Evolutionary conservation across 169 alveolate species (phyloP).

Genomic region (Cryptosporidium andersoni): DNA sequence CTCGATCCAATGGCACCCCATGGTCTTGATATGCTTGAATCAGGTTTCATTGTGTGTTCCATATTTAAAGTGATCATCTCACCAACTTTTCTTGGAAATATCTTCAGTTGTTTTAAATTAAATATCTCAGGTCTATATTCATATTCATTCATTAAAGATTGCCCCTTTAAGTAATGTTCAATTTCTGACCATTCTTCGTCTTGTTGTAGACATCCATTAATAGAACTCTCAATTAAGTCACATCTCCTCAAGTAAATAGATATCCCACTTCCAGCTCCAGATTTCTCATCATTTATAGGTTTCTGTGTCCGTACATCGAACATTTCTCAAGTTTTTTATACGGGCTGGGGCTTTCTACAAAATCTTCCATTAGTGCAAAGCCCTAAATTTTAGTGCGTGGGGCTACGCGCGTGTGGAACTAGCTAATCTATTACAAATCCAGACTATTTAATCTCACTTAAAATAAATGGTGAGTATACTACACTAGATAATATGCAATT

Average conservation of each 20-base stretch:
- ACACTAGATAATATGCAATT: too few relatives aligned
- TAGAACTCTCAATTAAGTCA: slow-evolving; percentile 30
- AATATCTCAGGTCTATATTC: slow-evolving; percentile 59
- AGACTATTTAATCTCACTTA: too few relatives aligned
- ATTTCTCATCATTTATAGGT: too few relatives aligned
- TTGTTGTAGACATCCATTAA: slow-evolving; percentile 55
- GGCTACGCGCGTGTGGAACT: too few relatives aligned
- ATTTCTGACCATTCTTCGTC: slow-evolving; percentile 50
- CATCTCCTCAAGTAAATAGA: slow-evolving; percentile 5
- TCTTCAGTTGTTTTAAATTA: slow-evolving; percentile 24
- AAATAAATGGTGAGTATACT: too few relatives aligned
- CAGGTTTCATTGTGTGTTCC: not conserved
- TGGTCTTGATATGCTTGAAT: not conserved
- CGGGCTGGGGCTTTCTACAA: too few relatives aligned
- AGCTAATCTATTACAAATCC: too few relatives aligned
- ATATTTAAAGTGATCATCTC: slow-evolving; percentile 2
- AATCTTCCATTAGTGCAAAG: too few relatives aligned
- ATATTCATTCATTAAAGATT: slow-evolving; percentile 9
- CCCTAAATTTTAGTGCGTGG: too few relatives aligned
- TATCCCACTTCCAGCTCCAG: not conserved
- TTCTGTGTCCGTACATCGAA: too few relatives aligned
- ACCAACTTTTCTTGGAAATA: slow-evolving; percentile 25
- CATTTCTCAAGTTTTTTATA: too few relatives aligned
- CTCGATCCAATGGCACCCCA: not conserved
- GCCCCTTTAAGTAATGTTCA: slow-evolving; percentile 4